These are phyloP conservation scores for Kregervanrija pseudodelftensis DNA, from an alignment of 805 yeast genomes.

Conservation along the genomic window DNA sequence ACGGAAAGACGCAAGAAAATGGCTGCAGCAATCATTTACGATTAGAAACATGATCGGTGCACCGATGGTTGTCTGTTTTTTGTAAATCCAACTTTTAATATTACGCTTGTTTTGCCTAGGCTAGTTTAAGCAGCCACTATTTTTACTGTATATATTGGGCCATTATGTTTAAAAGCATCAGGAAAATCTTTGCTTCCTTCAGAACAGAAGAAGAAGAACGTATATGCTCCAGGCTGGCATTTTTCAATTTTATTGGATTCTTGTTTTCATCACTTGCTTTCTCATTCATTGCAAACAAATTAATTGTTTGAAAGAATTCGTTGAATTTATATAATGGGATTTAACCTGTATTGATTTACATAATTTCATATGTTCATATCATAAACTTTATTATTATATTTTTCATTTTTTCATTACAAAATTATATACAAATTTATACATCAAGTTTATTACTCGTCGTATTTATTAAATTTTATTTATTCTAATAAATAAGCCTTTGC, in stretches of 20 bases:
- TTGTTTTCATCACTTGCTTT: constrained; percentile 75
- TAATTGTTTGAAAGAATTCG: constrained; percentile 25
- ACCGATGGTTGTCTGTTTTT: too few species aligned
- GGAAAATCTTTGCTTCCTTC: constrained; percentile 75
- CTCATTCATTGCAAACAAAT: constrained; percentile 55
- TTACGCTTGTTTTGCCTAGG: too few species aligned
- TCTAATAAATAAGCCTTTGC: constrained; percentile 64
- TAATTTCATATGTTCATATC: not conserved
- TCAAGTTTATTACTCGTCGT: not conserved
- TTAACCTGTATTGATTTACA: too few species aligned
- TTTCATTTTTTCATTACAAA: constrained; percentile 1
- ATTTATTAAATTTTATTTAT: not conserved
- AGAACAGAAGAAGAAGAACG: constrained; percentile 84
- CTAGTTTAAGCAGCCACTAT: too few species aligned
- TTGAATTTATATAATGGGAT: not conserved
- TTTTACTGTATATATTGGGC: not conserved
- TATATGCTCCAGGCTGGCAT: constrained; percentile 66
- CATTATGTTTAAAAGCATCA: constrained; percentile 65
- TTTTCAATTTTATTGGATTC: constrained; percentile 72
- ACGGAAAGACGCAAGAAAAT: not conserved
- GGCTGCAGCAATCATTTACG: too few species aligned
- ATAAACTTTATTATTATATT: not conserved
- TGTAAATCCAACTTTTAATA: too few species aligned
- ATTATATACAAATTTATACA: not conserved
- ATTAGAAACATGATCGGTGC: too few species aligned